Conservation (phyloP, 225 moss, liverwort and hornwort species). For the Neckera pumila region DNA sequence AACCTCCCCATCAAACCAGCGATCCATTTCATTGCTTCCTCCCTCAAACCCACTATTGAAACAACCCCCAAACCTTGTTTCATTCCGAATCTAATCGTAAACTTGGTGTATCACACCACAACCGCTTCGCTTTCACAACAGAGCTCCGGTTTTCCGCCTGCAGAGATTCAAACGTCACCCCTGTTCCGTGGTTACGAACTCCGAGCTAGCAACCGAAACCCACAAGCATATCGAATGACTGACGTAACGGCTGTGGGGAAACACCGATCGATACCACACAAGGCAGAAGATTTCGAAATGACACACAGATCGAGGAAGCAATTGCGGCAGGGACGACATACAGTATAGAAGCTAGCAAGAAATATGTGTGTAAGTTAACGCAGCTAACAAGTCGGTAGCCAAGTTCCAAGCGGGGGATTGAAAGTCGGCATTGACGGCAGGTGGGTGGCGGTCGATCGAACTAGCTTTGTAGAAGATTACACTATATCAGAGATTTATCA, state of each 20-base stretch:
- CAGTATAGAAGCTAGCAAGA: no score
- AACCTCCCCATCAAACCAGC: neutral
- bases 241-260: neutral
- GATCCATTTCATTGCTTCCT: neutral
- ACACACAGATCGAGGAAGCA: neutral
- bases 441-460: neutral
- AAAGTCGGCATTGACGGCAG: neutral
- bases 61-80: neutral
- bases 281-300: neutral
- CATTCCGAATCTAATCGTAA: neutral
- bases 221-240: neutral
- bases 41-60: neutral
- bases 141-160: neutral
- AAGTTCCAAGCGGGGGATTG: neutral
- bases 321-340: neutral
- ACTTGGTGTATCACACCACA: neutral
- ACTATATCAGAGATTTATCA: no score
- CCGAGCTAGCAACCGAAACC: neutral
- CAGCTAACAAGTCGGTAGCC: neutral
- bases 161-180: neutral
- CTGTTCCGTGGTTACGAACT: neutral
- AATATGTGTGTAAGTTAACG: neutral
- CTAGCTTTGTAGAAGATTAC: neutral
- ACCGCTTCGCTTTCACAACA: neutral
- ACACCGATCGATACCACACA: neutral